Percentiles rank a stretch among this genome's conserved stretches.
phyloP scores from a whole-genome alignment of 2,329 filamentous ascomycete species.

The Ophiocordyceps camponoti-rufipedis region DNA sequence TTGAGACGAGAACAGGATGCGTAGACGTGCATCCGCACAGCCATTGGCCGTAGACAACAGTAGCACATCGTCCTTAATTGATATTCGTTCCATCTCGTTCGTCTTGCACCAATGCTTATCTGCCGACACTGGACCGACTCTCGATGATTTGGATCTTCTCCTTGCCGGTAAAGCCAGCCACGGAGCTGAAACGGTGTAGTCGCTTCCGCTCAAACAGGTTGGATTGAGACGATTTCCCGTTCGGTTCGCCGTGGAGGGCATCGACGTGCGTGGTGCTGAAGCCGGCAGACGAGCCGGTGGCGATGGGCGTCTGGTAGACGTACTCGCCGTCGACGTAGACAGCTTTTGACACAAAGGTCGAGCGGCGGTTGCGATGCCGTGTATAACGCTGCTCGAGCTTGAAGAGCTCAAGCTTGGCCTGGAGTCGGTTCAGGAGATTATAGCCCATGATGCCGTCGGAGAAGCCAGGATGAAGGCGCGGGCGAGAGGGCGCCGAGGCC shows the following conservation, averaged over 20 bases:
- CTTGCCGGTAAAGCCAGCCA: conserved; percentile 32
- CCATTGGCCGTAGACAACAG: no score
- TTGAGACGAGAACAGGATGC: no score
- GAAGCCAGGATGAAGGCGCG: background rate
- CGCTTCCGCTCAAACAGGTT: conserved; percentile 23
- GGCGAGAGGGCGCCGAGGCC: background rate
- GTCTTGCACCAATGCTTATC: conserved; percentile 7
- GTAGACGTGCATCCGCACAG: no score
- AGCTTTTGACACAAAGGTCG: conserved; percentile 74
- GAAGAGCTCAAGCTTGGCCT: conserved; percentile 71
- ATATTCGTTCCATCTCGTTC: no score
- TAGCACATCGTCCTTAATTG: no score
- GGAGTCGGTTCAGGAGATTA: conserved; percentile 39
- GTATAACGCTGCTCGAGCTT: conserved; percentile 92
- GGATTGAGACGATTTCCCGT: conserved; percentile 3
- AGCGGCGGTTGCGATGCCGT: conserved; percentile 67
- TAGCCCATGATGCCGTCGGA: conserved; percentile 20
- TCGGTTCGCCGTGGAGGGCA: conserved; percentile 17
- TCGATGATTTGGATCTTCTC: conserved; percentile 16
- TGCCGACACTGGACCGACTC: conserved; percentile 23
- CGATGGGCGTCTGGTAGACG: conserved; percentile 52
- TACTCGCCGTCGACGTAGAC: conserved; percentile 94
- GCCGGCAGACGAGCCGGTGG: conserved; percentile 36
- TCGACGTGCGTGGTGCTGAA: conserved; percentile 17
- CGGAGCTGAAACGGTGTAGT: conserved; percentile 35